A percentile compares a stretch with the other conserved stretches of the same genome.
These are phyloP conservation scores for Bidens hawaiensis DNA, from an alignment of 140 eudicot species.

Conservation along the genomic window DNA sequence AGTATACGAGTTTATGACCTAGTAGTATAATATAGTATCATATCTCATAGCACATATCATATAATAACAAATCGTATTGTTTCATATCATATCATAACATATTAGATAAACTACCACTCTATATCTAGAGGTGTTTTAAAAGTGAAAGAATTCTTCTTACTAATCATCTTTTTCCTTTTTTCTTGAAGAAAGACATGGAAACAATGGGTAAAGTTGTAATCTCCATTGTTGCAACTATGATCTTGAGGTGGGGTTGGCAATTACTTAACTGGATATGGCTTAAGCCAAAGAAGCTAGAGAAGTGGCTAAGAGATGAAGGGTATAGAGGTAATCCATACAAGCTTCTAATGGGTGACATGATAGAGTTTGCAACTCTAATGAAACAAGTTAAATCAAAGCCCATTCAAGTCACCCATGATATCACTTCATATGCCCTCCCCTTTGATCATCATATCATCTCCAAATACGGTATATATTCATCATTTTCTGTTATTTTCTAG, in stretches of 20 bases:
- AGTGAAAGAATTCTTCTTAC: not conserved
- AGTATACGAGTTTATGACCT: too few relatives aligned
- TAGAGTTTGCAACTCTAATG: constrained; percentile 13
- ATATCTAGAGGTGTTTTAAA: not conserved
- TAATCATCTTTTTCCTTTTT: not conserved
- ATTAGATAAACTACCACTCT: not conserved
- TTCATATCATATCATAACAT: too few relatives aligned
- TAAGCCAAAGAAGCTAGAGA: constrained; percentile 27
- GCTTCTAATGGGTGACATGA: constrained; percentile 26
- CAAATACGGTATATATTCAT: constrained; percentile 22
- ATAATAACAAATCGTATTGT: too few relatives aligned
- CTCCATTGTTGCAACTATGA: constrained; percentile 10
- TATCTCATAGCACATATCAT: too few relatives aligned
- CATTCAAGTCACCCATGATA: constrained; percentile 25
- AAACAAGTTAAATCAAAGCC: constrained; percentile 16
- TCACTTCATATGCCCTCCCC: constrained; percentile 24
- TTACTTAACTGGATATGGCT: constrained; percentile 29
- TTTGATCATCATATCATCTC: constrained; percentile 24
- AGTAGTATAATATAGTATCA: too few relatives aligned
- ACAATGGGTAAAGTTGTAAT: constrained; percentile 11
- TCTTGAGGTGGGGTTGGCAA: constrained; percentile 27
- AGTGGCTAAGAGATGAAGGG: constrained; percentile 26
- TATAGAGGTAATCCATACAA: constrained; percentile 28
- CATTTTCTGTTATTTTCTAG: not conserved
- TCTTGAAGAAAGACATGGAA: constrained; percentile 10